Percentiles rank a stretch among this genome's conserved stretches.
These are phyloP conservation scores for Talaromyces sp. DNA, from an alignment of 2,329 filamentous ascomycete species.

Conservation along the genomic window DNA sequence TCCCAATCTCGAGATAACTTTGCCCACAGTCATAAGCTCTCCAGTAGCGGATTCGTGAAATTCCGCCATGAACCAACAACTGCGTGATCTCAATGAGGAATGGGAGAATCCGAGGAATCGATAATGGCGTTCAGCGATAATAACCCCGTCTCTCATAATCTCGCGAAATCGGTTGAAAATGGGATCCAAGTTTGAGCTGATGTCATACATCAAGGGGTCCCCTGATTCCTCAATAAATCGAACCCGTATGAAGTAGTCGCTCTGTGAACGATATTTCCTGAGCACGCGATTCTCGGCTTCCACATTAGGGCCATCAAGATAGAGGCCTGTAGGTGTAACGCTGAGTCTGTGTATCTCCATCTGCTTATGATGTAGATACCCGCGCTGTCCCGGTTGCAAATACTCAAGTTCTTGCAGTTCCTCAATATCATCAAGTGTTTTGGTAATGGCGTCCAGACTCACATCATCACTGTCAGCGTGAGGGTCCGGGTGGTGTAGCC, in stretches of 20 bases:
- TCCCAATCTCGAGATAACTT: slow-evolving; percentile 47
- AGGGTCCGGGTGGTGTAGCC: slow-evolving; percentile 56
- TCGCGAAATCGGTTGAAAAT: slow-evolving; percentile 54
- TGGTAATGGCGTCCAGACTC: slow-evolving; percentile 41
- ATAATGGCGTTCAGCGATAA: slow-evolving; percentile 61
- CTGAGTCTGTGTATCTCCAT: slow-evolving; percentile 54
- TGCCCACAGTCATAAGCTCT: slow-evolving; percentile 31
- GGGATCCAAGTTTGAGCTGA: slow-evolving; percentile 20
- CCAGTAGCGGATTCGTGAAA: slow-evolving; percentile 36
- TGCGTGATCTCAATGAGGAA: slow-evolving; percentile 69
- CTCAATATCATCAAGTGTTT: slow-evolving; percentile 44
- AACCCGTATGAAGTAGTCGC: slow-evolving; percentile 27
- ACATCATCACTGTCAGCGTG: slow-evolving; percentile 47
- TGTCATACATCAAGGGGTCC: slow-evolving; percentile 24
- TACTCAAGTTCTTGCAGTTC: slow-evolving; percentile 19
- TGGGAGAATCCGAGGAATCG: slow-evolving; percentile 75
- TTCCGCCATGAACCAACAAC: slow-evolving; percentile 59
- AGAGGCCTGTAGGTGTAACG: slow-evolving; percentile 58
- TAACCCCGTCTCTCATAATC: slow-evolving; percentile 58
- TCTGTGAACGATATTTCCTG: slow-evolving; percentile 26
- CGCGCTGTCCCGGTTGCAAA: slow-evolving; percentile 12
- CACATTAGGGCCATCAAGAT: slow-evolving; percentile 57
- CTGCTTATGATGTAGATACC: slow-evolving; percentile 32
- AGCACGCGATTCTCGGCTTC: slow-evolving; percentile 33
- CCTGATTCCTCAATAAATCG: slow-evolving; percentile 29